These are phyloP conservation scores for Geotrichum aggregatum DNA, from an alignment of 1,139 yeast species.

Conservation along the genomic window DNA sequence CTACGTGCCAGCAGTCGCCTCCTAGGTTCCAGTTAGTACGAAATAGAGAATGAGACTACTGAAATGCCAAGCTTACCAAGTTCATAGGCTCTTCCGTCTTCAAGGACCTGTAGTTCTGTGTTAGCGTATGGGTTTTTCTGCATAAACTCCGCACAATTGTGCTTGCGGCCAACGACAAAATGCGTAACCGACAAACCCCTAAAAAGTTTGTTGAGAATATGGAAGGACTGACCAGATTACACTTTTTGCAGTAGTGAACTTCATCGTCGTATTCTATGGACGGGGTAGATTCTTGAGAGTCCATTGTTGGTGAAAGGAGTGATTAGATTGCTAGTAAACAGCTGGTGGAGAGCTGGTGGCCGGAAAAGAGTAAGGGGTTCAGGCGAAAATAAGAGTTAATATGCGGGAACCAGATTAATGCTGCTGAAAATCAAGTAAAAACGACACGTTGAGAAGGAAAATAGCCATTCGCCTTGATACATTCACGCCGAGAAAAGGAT, in stretches of 20 bases:
- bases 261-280: constrained; percentile 30
- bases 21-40: constrained; percentile 45
- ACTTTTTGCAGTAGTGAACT: constrained; percentile 37
- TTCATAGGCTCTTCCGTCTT: constrained; percentile 44
- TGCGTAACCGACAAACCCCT: background rate
- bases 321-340: background rate
- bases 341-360: background rate
- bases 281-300: constrained; percentile 17
- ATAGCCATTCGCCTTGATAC: too few species aligned
- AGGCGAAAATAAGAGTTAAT: too few species aligned
- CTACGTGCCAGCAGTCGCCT: constrained; percentile 92
- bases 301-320: constrained; percentile 8
- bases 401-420: too few species aligned
- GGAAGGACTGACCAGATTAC: constrained; percentile 31
- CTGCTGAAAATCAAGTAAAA: too few species aligned
- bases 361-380: background rate
- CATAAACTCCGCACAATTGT: constrained; percentile 3
- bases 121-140: constrained; percentile 4
- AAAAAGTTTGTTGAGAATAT: background rate
- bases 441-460: too few species aligned
- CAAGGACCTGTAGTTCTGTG: constrained; percentile 31
- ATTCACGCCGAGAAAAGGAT: background rate
- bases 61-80: constrained; percentile 30
- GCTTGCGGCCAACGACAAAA: background rate
- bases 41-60: background rate